Percentiles rank a stretch among this genome's conserved stretches.
phyloP scores from a whole-genome alignment of 805 yeast genomes.

The Cyberlindnera misumaiensis region DNA sequence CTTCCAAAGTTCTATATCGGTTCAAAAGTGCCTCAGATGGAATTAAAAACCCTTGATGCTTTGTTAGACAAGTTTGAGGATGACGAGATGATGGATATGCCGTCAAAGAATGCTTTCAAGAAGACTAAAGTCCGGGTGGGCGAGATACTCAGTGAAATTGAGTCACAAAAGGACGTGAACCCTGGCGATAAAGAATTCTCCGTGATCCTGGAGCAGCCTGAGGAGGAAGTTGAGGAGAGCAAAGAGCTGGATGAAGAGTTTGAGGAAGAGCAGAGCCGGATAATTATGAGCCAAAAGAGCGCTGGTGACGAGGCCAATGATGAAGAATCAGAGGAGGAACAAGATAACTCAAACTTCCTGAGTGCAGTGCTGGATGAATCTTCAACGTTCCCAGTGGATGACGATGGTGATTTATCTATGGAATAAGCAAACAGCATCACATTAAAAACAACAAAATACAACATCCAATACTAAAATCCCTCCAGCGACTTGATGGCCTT shows the following conservation, averaged over 20 bases:
- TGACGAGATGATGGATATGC: constrained; percentile 25
- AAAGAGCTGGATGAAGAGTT: constrained; percentile 20
- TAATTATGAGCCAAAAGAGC: constrained; percentile 3
- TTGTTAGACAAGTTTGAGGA: constrained; percentile 26
- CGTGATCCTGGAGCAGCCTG: constrained; percentile 19
- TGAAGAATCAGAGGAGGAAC: constrained; percentile 1
- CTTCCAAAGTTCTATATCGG: constrained; percentile 44
- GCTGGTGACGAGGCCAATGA: background rate
- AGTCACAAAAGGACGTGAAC: constrained; percentile 14
- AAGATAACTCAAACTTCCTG: constrained; percentile 3
- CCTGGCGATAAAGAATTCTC: constrained; percentile 21
- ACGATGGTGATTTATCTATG: constrained; percentile 19
- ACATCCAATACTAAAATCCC: constrained; percentile 43
- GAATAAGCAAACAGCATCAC: constrained; percentile 5
- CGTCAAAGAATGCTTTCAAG: constrained; percentile 28
- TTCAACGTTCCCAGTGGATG: constrained; percentile 5
- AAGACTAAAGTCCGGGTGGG: constrained; percentile 23
- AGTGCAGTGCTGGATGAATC: background rate
- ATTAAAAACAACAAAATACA: background rate
- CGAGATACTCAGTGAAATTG: constrained; percentile 16
- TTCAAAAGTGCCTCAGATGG: constrained; percentile 19
- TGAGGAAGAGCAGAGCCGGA: constrained; percentile 14
- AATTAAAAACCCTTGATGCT: constrained; percentile 23
- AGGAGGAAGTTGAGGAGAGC: constrained; percentile 14
- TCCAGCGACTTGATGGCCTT: constrained; percentile 82